phyloP scores from a whole-genome alignment of 495 filamentous ascomycete species.

The Talaromyces proteolyticus region DNA sequence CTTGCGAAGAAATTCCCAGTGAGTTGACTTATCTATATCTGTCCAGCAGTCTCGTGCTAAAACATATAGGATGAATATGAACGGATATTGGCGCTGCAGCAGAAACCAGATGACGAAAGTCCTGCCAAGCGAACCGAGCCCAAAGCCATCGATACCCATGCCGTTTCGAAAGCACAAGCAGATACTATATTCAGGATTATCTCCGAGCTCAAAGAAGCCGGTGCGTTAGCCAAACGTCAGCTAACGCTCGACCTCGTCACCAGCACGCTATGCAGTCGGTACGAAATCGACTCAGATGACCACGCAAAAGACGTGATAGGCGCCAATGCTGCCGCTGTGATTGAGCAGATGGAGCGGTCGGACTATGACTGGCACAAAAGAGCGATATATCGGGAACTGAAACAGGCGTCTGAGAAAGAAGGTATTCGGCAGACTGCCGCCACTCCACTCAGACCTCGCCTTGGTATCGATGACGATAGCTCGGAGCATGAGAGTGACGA shows the following conservation, averaged over 20 bases:
- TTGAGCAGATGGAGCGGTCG: constrained; percentile 30
- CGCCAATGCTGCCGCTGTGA: constrained; percentile 22
- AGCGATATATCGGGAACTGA: constrained; percentile 40
- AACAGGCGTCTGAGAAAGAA: constrained; percentile 18
- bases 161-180: constrained; percentile 28
- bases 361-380: constrained; percentile 38
- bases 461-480: constrained; percentile 19
- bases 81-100: constrained; percentile 22
- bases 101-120: constrained; percentile 22
- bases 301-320: constrained; percentile 32
- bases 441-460: constrained; percentile 27
- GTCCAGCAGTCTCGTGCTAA: constrained; percentile 1
- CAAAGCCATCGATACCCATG: constrained; percentile 18
- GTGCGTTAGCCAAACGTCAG: constrained; percentile 39
- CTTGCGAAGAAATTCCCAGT: constrained; percentile 46
- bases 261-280: constrained; percentile 19
- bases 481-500: constrained; percentile 34
- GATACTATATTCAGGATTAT: constrained; percentile 32
- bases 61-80: constrained; percentile 34
- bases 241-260: constrained; percentile 33
- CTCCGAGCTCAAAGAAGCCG: constrained; percentile 29
- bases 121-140: constrained; percentile 13
- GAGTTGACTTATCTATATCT: neutral
- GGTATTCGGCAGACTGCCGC: constrained; percentile 16
- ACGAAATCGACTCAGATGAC: constrained; percentile 24